These are phyloP conservation scores for Laguncularia racemosa DNA, from an alignment of 345 rosid species.

Conservation along the genomic window DNA sequence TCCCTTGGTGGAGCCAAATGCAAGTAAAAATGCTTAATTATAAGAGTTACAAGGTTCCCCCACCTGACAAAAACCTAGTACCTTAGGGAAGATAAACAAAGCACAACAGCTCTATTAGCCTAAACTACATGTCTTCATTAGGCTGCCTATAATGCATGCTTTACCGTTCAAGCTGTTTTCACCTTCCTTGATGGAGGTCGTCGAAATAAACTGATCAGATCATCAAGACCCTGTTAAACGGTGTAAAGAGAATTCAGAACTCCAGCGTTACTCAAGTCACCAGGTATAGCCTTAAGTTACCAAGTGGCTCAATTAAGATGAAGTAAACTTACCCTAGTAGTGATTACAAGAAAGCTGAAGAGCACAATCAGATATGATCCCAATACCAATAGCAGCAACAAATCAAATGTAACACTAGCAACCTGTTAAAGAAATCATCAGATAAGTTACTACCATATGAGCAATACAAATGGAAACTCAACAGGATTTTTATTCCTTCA, in stretches of 20 bases:
- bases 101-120: constrained; percentile 2
- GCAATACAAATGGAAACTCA: not conserved
- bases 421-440: constrained; percentile 44
- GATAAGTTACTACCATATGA: not conserved
- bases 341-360: constrained; percentile 87
- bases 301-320: not conserved
- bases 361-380: constrained; percentile 89
- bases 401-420: constrained; percentile 96
- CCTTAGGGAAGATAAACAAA: not conserved
- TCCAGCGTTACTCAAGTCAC: not conserved
- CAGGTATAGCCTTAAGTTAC: not conserved
- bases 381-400: constrained; percentile 80
- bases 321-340: constrained; percentile 71
- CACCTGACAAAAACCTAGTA: too few relatives aligned
- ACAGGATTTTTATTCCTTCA: not conserved
- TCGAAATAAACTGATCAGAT: constrained; percentile 86
- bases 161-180: constrained; percentile 46
- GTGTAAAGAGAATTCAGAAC: not conserved
- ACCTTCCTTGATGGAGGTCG: constrained; percentile 86
- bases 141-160: too few relatives aligned
- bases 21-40: too few relatives aligned
- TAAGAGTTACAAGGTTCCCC: too few relatives aligned
- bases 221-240: constrained; percentile 79
- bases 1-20: not conserved
- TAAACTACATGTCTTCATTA: not conserved